These are phyloP conservation scores for Haplosporangium gracile DNA, from an alignment of 192 early-diverging fungal genomes.

Conservation along the genomic window DNA sequence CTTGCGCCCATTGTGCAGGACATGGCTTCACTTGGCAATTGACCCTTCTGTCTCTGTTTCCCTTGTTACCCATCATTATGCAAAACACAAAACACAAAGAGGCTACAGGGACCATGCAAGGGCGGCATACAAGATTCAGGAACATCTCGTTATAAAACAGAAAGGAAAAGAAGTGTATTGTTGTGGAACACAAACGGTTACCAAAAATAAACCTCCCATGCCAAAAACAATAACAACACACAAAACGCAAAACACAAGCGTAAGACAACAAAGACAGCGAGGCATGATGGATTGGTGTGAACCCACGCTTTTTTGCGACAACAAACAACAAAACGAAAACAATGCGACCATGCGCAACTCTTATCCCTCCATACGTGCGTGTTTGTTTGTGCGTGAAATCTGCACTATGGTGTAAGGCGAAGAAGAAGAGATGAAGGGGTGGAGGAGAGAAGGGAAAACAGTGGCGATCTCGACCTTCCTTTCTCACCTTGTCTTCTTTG, in stretches of 20 bases:
- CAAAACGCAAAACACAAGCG: too few relatives aligned
- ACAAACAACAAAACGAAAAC: neutral
- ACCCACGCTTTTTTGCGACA: neutral
- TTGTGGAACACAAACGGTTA: too few relatives aligned
- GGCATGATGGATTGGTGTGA: neutral
- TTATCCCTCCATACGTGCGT: neutral
- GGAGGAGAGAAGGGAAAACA: neutral
- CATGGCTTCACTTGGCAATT: too few relatives aligned
- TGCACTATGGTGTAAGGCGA: neutral
- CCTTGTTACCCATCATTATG: neutral
- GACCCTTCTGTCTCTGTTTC: neutral
- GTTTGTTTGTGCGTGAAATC: neutral
- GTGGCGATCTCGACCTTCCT: neutral
- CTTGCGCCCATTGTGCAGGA: neutral
- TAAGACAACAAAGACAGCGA: too few relatives aligned
- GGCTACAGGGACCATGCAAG: neutral
- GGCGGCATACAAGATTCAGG: neutral
- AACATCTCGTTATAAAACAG: neutral
- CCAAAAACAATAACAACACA: too few relatives aligned
- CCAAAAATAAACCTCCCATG: too few relatives aligned
- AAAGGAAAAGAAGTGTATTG: too few relatives aligned
- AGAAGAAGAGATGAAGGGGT: neutral
- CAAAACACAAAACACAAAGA: neutral
- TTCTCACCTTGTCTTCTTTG: neutral
- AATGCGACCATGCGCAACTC: neutral